These are phyloP conservation scores for Calonectria pauciramosa DNA, from an alignment of 2,329 filamentous ascomycete genomes.

Conservation along the genomic window DNA sequence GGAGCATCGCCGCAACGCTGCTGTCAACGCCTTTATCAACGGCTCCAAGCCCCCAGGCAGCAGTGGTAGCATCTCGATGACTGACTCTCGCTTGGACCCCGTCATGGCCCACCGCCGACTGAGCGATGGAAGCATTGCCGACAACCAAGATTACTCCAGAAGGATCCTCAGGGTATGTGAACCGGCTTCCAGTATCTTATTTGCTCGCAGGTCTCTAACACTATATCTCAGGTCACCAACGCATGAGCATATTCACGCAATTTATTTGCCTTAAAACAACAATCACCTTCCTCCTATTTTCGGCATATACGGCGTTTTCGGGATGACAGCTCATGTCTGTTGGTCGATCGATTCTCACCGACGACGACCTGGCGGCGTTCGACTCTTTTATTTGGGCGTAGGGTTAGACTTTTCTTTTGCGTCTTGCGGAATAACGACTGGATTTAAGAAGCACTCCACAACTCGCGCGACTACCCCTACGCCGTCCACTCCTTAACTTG, in stretches of 20 bases:
- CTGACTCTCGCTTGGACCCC: conserved; percentile 88
- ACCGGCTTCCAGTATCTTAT: too few relatives aligned
- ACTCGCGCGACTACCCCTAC: conserved; percentile 48
- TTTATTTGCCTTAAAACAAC: conserved; percentile 31
- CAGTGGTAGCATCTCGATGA: conserved; percentile 77
- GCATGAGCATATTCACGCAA: conserved; percentile 58
- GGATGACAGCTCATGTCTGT: conserved; percentile 56
- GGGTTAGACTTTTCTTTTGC: conserved; percentile 50
- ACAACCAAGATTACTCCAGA: conserved; percentile 96
- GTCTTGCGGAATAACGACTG: conserved; percentile 48
- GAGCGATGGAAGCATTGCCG: conserved; percentile 96
- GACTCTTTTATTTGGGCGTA: conserved; percentile 53
- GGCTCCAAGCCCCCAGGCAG: conserved; percentile 73
- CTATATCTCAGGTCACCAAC: conserved; percentile 65
- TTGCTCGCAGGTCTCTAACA: conserved; percentile 30
- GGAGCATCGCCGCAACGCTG: conserved; percentile 85
- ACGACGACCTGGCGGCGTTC: conserved; percentile 54
- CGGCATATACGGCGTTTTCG: conserved; percentile 60
- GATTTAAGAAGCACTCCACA: conserved; percentile 46
- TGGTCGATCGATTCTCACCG: conserved; percentile 48
- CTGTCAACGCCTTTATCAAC: conserved; percentile 82
- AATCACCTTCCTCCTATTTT: conserved; percentile 39
- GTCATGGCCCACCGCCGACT: conserved; percentile 86
- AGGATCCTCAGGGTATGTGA: conserved; percentile 91
- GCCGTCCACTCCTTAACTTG: conserved; percentile 57